Evolutionary conservation across 23 red algal species (phyloP), one percentile per base, ranked within the genome.

Genomic region (Gracilariopsis chorda): DNA sequence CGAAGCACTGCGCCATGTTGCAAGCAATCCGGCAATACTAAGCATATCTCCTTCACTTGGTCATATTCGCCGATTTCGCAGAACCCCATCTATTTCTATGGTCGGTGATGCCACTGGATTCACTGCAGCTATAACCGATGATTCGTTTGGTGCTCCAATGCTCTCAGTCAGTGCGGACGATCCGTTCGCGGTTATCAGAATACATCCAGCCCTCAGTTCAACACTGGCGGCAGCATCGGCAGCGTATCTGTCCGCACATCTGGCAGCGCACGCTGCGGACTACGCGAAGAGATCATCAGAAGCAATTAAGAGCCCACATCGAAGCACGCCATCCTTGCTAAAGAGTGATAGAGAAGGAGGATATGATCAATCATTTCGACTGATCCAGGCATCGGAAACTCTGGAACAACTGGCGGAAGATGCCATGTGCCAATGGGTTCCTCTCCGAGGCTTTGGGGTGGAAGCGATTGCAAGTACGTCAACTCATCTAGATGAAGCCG

Each of bases 331-430:
- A 27, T 42, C 62, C 39, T 24, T 87, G 0, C 53, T 56, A 40
- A 25, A 67, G 37, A 48, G 43, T 21, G 82, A 70, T 43, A 48
- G 44, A 9, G 63, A 61, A 25, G 24, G 8, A 63, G 79, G 79
- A 14, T 84, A 84, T 63, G 82, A 87, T 39, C 43, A 67, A 37
- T 90, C 72, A 9, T 62, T 79, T 40, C 86, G 86, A 1, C 48
- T 88, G 48, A 75, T 95, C 17, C 42, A 41, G 25, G 93, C 83
- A 17, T 77, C 93, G 2, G 93, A 95, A 64, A 72, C 36, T 7
- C 48, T 95, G 42, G 93, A 95, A 53, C 80, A 85, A 52, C 42
- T 88, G 21, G 93, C 93, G 28, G 78, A 82, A 59, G 93, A 95
- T 69, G 93, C 93, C 37, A 88, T 95, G 34, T 51, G 67, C 27